Percentiles rank a stretch among this genome's conserved stretches.
Conservation (phyloP, 352 stramenopile species). For the Phytophthora idaei region DNA sequence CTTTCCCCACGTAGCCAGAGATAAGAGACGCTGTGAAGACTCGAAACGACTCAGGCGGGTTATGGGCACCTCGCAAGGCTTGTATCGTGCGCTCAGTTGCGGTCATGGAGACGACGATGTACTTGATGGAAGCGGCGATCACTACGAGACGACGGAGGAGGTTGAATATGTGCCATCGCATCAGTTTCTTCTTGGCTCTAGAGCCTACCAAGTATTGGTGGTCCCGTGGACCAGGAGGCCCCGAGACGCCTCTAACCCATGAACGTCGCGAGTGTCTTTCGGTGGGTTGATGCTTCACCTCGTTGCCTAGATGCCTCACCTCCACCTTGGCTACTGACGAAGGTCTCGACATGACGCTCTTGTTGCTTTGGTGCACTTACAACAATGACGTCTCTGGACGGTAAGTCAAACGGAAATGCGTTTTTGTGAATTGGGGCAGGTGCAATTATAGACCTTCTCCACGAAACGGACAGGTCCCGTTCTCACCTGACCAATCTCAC, state of each 20-base stretch:
- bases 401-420: background rate
- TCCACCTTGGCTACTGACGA: constrained; percentile 18
- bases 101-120: constrained; percentile 35
- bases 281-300: background rate
- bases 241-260: background rate
- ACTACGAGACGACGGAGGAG: constrained; percentile 31
- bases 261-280: background rate
- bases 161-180: constrained; percentile 28
- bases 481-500: background rate
- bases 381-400: background rate
- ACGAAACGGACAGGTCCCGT: background rate
- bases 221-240: background rate
- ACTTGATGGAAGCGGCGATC: constrained; percentile 38
- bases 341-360: constrained; percentile 1
- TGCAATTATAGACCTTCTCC: background rate
- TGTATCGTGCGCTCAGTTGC: constrained; percentile 25
- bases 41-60: constrained; percentile 17
- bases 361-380: background rate
- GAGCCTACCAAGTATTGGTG: constrained; percentile 18
- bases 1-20: constrained; percentile 31
- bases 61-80: constrained; percentile 20
- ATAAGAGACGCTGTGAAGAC: constrained; percentile 31
- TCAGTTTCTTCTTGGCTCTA: constrained; percentile 21
- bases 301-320: constrained; percentile 16
- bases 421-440: too few relatives aligned